Percentiles rank a stretch among this genome's conserved stretches.
Evolutionary conservation across 164 flowering plant genomes (phyloP).

Genomic region (Vitis amurensis): DNA sequence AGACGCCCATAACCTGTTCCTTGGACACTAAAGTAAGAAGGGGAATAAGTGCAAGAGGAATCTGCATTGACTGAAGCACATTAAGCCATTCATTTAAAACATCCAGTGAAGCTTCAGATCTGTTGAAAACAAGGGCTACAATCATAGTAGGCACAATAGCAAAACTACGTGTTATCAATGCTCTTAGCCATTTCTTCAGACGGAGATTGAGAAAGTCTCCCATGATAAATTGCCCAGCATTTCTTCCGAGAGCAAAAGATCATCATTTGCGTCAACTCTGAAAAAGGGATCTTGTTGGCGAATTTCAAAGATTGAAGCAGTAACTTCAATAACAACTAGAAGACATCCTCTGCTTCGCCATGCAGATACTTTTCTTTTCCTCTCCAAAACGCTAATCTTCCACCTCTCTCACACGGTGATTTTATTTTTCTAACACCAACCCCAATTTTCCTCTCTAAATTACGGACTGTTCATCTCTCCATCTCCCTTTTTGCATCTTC

Average conservation of each 20-base stretch:
- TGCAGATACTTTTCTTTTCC: constrained; percentile 28
- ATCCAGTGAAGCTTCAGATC: constrained; percentile 73
- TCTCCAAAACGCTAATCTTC: too few relatives aligned
- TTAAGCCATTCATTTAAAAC: constrained; percentile 90
- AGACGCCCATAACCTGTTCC: constrained; percentile 74
- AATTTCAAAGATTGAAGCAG: constrained; percentile 65
- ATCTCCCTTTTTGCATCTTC: too few relatives aligned
- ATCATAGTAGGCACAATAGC: constrained; percentile 84
- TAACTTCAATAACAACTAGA: constrained; percentile 65
- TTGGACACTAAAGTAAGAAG: constrained; percentile 81
- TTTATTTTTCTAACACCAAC: too few relatives aligned
- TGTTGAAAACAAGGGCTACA: constrained; percentile 77
- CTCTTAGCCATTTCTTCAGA: constrained; percentile 82
- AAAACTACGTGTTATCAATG: constrained; percentile 79
- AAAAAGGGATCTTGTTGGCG: constrained; percentile 67
- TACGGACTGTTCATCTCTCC: too few relatives aligned
- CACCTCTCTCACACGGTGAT: too few relatives aligned
- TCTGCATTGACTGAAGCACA: constrained; percentile 55
- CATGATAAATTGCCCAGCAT: constrained; percentile 84
- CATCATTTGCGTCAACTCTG: not conserved
- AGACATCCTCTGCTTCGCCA: constrained; percentile 86
- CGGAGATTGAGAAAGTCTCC: constrained; percentile 88
- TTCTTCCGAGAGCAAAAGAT: constrained; percentile 44
- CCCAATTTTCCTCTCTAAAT: too few relatives aligned
- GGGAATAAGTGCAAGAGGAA: constrained; percentile 66